phyloP scores from a whole-genome alignment of 202 grass and related monocot genomes.

The Schoenoplectus tabernaemontani region DNA sequence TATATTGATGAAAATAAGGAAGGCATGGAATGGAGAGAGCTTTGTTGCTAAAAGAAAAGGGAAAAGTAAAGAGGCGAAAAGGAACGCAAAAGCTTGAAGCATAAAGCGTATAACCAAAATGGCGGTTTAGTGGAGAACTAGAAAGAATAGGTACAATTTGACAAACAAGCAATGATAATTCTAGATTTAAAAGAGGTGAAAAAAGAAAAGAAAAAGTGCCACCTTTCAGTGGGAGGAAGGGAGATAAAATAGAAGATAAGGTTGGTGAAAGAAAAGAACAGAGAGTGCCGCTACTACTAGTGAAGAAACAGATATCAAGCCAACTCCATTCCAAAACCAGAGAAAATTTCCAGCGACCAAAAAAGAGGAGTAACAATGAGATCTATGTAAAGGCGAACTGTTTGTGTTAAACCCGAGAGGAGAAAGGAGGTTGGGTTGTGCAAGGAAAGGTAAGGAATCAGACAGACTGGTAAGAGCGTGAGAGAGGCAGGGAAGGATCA shows the following conservation, averaged over 20 bases:
- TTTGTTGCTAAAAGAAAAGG: not conserved
- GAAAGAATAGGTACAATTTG: conserved; percentile 3
- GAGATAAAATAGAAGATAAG: not conserved
- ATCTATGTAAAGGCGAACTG: not conserved
- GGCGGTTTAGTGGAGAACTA: conserved; percentile 18
- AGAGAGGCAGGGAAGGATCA: not conserved
- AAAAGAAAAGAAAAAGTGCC: not conserved
- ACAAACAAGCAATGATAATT: conserved; percentile 5
- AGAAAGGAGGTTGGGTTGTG: not conserved
- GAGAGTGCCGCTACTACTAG: not conserved
- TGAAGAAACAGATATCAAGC: not conserved
- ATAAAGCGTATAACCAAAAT: not conserved
- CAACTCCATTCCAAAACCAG: not conserved
- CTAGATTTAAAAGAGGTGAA: not conserved
- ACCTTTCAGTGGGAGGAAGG: not conserved
- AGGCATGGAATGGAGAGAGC: not conserved
- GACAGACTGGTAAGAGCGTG: not conserved
- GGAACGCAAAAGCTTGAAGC: not conserved
- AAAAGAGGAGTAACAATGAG: not conserved
- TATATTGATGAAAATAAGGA: not conserved
- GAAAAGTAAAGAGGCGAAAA: conserved; percentile 12
- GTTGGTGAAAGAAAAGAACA: not conserved
- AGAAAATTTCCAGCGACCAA: not conserved
- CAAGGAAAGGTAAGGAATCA: conserved; percentile 14
- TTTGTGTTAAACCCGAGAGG: not conserved